phyloP scores from a whole-genome alignment of 148 eudicot genomes.

The Rhododendron griersonianum region DNA sequence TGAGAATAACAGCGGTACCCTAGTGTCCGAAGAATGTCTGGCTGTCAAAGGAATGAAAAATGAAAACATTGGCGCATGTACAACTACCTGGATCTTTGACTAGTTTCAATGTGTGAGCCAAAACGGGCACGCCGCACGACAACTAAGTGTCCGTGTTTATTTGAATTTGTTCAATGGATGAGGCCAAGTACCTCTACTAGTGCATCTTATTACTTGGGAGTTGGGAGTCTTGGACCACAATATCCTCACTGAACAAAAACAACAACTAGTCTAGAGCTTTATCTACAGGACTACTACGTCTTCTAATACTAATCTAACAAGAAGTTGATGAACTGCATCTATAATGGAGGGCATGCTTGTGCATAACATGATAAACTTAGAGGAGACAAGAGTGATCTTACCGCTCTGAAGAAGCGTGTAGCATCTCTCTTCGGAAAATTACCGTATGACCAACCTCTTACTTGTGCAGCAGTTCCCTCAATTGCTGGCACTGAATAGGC shows the following conservation, averaged over 20 bases:
- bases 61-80: not conserved
- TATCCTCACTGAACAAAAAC: not conserved
- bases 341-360: not conserved
- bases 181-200: not conserved
- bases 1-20: not conserved
- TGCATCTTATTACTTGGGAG: not conserved
- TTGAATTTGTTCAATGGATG: not conserved
- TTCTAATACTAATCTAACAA: not conserved
- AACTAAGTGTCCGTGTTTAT: not conserved
- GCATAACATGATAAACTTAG: not conserved
- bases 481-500: slow-evolving; percentile 57
- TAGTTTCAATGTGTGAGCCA: not conserved
- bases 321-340: not conserved
- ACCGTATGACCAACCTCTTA: slow-evolving; percentile 92
- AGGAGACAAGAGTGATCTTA: slow-evolving; percentile 26
- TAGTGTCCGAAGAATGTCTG: not conserved
- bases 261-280: not conserved
- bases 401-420: slow-evolving; percentile 85
- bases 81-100: not conserved
- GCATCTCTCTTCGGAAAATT: slow-evolving; percentile 96
- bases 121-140: not conserved
- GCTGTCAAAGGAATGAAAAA: not conserved
- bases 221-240: not conserved
- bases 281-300: not conserved
- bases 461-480: slow-evolving; percentile 94